Evolutionary conservation across 2,329 filamentous ascomycete species (phyloP).

Genomic region (Proliferodiscus dingleyae): DNA sequence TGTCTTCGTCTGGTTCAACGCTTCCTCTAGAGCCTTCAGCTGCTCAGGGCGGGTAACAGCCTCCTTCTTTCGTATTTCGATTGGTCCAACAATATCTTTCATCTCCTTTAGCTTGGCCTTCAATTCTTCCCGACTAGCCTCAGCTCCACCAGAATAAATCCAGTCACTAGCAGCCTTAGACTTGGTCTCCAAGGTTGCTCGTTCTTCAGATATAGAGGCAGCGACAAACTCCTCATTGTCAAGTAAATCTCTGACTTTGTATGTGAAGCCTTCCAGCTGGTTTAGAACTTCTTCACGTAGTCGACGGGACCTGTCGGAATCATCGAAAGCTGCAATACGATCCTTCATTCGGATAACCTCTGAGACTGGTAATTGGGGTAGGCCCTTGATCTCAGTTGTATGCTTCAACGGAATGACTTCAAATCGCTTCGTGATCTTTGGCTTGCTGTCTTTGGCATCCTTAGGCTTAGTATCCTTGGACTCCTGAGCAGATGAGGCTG

Average conservation of each 20-base stretch:
- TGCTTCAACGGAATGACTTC: slow-evolving; percentile 30
- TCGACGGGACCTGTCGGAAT: slow-evolving; percentile 72
- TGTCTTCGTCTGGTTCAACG: slow-evolving; percentile 66
- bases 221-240: slow-evolving; percentile 70
- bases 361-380: slow-evolving; percentile 23
- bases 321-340: slow-evolving; percentile 77
- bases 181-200: slow-evolving; percentile 61
- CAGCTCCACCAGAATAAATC: slow-evolving; percentile 80
- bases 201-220: slow-evolving; percentile 64
- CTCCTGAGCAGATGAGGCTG: slow-evolving; percentile 27
- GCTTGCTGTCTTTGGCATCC: slow-evolving; percentile 19
- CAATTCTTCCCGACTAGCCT: slow-evolving; percentile 70
- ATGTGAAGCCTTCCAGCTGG: slow-evolving; percentile 89
- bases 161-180: slow-evolving; percentile 73
- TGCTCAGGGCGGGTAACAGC: slow-evolving; percentile 64
- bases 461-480: slow-evolving; percentile 20
- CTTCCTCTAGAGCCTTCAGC: slow-evolving; percentile 61
- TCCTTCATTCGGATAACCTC: slow-evolving; percentile 39
- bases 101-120: slow-evolving; percentile 72
- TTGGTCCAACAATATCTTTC: slow-evolving; percentile 70
- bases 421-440: slow-evolving; percentile 26
- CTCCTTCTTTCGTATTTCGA: slow-evolving; percentile 72
- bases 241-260: slow-evolving; percentile 78
- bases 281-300: slow-evolving; percentile 84
- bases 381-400: slow-evolving; percentile 23